A percentile compares a stretch with the other conserved stretches of the same genome.
phyloP scores from a whole-genome alignment of 2,329 filamentous ascomycete genomes.

The Trichoderma oligosporum region DNA sequence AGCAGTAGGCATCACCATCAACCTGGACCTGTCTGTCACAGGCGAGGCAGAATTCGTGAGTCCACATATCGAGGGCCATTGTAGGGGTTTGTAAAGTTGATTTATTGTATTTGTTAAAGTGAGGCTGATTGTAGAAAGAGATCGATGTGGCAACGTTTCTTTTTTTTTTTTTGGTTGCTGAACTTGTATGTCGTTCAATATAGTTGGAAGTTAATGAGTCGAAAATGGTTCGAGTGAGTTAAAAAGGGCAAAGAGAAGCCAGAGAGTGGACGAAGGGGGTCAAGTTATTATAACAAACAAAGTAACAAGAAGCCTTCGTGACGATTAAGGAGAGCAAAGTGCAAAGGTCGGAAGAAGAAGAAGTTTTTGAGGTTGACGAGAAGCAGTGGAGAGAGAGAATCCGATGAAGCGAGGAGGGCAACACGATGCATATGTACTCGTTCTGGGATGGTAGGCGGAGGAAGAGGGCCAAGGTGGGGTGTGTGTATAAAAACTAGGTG shows the following conservation, averaged over 20 bases:
- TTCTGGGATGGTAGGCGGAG: neutral
- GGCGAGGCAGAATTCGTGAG: conserved; percentile 87
- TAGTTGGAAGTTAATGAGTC: conserved; percentile 5
- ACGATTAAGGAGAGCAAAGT: conserved; percentile 9
- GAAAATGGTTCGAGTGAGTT: conserved; percentile 21
- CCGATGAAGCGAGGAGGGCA: conserved; percentile 23
- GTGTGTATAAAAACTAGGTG: neutral
- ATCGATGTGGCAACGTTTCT: too few species aligned
- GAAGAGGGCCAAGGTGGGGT: neutral
- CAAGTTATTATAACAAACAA: conserved; percentile 7
- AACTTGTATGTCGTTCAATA: neutral
- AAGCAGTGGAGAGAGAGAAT: conserved; percentile 18
- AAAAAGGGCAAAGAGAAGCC: conserved; percentile 15
- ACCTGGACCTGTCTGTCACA: conserved; percentile 79
- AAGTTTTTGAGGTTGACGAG: conserved; percentile 4
- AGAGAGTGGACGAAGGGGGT: conserved; percentile 18
- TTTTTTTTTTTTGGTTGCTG: conserved; percentile 1
- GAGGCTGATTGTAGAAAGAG: conserved; percentile 2
- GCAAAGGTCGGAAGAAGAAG: neutral
- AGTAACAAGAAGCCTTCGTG: neutral
- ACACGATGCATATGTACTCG: conserved; percentile 25
- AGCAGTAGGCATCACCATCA: conserved; percentile 80
- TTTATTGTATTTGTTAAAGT: too few species aligned
- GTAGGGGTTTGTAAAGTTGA: too few species aligned
- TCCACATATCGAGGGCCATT: conserved; percentile 66